These are phyloP conservation scores for Neurospora intermedia DNA, from an alignment of 495 filamentous ascomycete genomes.

Conservation along the genomic window DNA sequence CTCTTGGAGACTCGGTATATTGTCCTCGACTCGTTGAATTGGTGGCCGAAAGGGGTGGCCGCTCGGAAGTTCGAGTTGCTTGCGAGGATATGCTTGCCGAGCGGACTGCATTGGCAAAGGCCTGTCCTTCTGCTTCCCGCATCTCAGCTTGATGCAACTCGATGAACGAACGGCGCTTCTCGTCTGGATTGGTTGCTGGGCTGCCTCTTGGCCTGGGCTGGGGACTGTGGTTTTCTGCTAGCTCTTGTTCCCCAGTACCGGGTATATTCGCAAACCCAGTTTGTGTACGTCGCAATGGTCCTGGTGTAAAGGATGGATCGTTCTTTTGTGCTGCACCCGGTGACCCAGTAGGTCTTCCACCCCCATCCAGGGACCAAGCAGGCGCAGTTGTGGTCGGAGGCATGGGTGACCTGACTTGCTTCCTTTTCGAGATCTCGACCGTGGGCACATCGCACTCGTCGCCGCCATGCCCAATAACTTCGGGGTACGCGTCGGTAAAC, in stretches of 20 bases:
- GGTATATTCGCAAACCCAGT: conserved; percentile 32
- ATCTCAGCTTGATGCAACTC: conserved; percentile 59
- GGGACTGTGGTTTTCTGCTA: conserved; percentile 18
- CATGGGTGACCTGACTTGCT: conserved; percentile 30
- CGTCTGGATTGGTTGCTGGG: conserved; percentile 21
- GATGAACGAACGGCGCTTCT: conserved; percentile 37
- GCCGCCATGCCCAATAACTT: conserved; percentile 77
- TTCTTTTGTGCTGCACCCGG: conserved; percentile 10
- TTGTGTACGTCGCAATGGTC: conserved; percentile 35
- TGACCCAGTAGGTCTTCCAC: conserved; percentile 11
- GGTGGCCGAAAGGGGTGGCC: not conserved
- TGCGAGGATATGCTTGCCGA: conserved; percentile 13
- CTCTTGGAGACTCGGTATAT: conserved; percentile 17
- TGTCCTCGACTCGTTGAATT: not conserved
- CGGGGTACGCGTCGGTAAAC: conserved; percentile 56
- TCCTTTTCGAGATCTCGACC: conserved; percentile 52
- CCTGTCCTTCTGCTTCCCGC: conserved; percentile 59
- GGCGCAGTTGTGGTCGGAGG: conserved; percentile 15
- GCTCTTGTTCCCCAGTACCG: conserved; percentile 15
- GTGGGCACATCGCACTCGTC: conserved; percentile 66
- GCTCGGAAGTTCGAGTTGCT: not conserved
- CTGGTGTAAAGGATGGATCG: conserved; percentile 24
- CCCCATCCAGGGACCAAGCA: conserved; percentile 9
- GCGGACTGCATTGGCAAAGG: conserved; percentile 45
- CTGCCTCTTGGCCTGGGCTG: conserved; percentile 24